These are phyloP conservation scores for Chlamydomonas sphaeroides DNA, from an alignment of 139 green algal genomes.

Conservation along the genomic window DNA sequence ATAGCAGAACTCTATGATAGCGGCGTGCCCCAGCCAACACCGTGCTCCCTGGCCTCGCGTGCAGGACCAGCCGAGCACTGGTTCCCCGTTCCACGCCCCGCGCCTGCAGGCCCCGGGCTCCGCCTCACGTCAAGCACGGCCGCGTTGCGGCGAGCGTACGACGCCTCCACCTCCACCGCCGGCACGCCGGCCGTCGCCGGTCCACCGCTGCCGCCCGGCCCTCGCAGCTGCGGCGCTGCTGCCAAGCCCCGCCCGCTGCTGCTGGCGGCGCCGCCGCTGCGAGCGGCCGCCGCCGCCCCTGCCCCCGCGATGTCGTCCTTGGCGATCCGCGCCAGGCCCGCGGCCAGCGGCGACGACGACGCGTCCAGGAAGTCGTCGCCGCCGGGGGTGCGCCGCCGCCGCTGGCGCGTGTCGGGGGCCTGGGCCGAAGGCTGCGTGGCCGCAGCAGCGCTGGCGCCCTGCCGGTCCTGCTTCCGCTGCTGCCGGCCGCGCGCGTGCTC, in stretches of 20 bases:
- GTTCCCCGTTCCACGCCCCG: too few relatives aligned
- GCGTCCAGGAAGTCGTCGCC: background rate
- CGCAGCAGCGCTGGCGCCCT: background rate
- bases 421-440: background rate
- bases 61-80: too few relatives aligned
- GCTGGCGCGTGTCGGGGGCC: background rate
- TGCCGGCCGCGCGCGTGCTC: slow-evolving; percentile 7
- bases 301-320: background rate
- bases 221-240: background rate
- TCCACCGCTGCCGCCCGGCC: background rate
- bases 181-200: background rate
- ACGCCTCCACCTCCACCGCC: slow-evolving; percentile 8
- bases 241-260: background rate
- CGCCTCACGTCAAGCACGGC: background rate
- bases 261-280: too few relatives aligned
- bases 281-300: background rate
- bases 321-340: background rate
- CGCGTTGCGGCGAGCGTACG: slow-evolving; percentile 17
- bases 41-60: too few relatives aligned
- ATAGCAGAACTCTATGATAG: too few relatives aligned
- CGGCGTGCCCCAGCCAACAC: too few relatives aligned
- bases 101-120: background rate
- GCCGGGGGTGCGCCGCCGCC: background rate
- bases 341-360: background rate
- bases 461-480: background rate